These are phyloP conservation scores for Beauveria brongniartii DNA, from an alignment of 2,329 filamentous ascomycete genomes.

Conservation along the genomic window DNA sequence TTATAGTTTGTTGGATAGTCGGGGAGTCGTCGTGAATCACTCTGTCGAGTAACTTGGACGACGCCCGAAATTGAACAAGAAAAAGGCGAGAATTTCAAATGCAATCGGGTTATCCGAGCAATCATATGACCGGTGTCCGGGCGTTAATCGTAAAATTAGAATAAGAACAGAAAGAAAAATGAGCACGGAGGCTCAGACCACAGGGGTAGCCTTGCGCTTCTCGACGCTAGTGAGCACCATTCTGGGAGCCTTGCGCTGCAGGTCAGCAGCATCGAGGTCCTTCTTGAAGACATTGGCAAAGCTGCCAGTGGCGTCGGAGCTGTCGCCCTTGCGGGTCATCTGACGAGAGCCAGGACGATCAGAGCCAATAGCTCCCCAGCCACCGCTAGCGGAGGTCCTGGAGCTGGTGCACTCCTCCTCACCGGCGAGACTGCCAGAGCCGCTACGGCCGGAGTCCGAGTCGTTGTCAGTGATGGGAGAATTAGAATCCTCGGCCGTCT, in stretches of 20 bases:
- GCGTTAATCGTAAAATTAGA: conserved; percentile 28
- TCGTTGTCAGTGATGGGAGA: conserved; percentile 66
- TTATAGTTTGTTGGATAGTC: conserved; percentile 24
- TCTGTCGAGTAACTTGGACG: neutral
- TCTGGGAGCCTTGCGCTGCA: conserved; percentile 74
- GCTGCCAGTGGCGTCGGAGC: conserved; percentile 48
- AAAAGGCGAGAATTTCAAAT: conserved; percentile 19
- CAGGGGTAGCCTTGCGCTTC: conserved; percentile 61
- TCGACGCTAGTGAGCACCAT: conserved; percentile 82
- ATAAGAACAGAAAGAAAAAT: conserved; percentile 10
- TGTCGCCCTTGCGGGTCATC: conserved; percentile 55
- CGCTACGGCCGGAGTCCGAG: conserved; percentile 62
- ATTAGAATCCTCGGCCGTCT: conserved; percentile 60
- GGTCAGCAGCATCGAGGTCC: conserved; percentile 43
- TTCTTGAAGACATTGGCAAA: conserved; percentile 61
- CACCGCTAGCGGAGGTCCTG: conserved; percentile 65
- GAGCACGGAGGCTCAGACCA: conserved; percentile 15
- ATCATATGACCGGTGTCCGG: conserved; percentile 29
- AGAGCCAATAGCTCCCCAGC: conserved; percentile 74
- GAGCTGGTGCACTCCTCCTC: conserved; percentile 64
- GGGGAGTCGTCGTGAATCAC: neutral
- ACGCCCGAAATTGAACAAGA: conserved; percentile 8
- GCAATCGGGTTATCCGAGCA: conserved; percentile 27
- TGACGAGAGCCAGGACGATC: conserved; percentile 68
- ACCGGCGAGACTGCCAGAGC: conserved; percentile 73